These are phyloP conservation scores for Erythrobasidium yunnanense DNA, from an alignment of 768 basidiomycete species.

Conservation along the genomic window DNA sequence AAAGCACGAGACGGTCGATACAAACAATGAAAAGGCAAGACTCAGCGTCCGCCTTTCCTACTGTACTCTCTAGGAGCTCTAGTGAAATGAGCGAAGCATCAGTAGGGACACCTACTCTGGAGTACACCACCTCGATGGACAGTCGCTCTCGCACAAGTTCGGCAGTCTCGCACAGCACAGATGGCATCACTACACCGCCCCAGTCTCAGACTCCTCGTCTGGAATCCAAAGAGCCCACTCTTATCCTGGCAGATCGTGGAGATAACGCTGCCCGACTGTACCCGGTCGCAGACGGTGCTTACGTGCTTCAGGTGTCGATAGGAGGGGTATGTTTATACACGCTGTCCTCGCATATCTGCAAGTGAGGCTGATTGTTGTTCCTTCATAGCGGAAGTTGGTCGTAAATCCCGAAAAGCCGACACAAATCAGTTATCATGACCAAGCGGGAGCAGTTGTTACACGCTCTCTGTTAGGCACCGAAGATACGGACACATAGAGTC, in stretches of 20 bases:
- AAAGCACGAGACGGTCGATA: too few relatives aligned
- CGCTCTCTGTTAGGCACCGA: not conserved
- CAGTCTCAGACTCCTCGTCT: not conserved
- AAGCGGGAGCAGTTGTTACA: slow-evolving; percentile 7
- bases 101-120: not conserved
- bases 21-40: too few relatives aligned
- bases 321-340: not conserved
- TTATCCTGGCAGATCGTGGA: slow-evolving; percentile 15
- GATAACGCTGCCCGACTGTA: slow-evolving; percentile 17
- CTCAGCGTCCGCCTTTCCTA: too few relatives aligned
- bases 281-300: slow-evolving; percentile 5
- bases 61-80: too few relatives aligned
- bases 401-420: slow-evolving; percentile 2
- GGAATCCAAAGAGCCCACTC: not conserved
- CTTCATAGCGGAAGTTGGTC: slow-evolving; percentile 9
- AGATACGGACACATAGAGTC: too few relatives aligned
- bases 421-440: slow-evolving; percentile 4
- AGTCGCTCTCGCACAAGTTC: not conserved
- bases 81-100: too few relatives aligned
- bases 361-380: not conserved
- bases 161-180: not conserved
- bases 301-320: slow-evolving; percentile 17
- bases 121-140: not conserved
- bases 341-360: not conserved
- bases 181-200: not conserved